Base-by-base conservation (phyloP, 108 stramenopile genomes). In the Aurantiochytrium sp. region DNA sequence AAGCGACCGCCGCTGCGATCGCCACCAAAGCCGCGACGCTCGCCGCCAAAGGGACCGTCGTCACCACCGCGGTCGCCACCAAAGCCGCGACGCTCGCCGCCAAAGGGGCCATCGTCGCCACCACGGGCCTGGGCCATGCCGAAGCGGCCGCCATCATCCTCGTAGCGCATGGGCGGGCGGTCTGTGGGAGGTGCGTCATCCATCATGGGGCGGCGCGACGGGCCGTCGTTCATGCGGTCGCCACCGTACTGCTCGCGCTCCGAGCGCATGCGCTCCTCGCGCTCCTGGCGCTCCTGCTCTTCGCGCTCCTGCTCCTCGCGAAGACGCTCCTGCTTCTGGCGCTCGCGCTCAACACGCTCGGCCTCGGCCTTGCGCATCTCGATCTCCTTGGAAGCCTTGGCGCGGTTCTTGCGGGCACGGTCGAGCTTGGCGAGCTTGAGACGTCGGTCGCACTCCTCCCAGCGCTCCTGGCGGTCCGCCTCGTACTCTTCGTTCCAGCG, bases 351-450 rank as follows among this genome's bases (percentile, higher is more conserved):
- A 16, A 83, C 76, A 35, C 76, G 76, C 45, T 47, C 76, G n/a
- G 45, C 76, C 51, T 83, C 76, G n/a, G 45, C 76, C 49, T 53
- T 47, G 4, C 51, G 45, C 49, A 83, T 47, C 76, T 83, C 49
- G 76, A 83, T 83, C 76, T 83, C 76, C 76, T 83, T 83, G 49
- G 45, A 47, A 23, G 45, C 51, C 49, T 23, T 47, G n/a, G 45
- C 49, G 76, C 76, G 76, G 12, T 0, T 18, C 76, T 83, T 83
- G 76, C 76, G 76, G 51, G 49, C 76, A 83, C 76, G 76, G 12
- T 83, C 76, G 12, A 83, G 51, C 76, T 83, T 83, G 76, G 76
- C 76, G 51, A 53, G 76, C 51, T 83, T 83, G 76, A 83, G 76
- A 23, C 76, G 76, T 4, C 76, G 76, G 23, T 83, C 76, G 76